These are phyloP conservation scores for Trypanosoma caninum DNA, from an alignment of 208 protist genomes.

Conservation along the genomic window DNA sequence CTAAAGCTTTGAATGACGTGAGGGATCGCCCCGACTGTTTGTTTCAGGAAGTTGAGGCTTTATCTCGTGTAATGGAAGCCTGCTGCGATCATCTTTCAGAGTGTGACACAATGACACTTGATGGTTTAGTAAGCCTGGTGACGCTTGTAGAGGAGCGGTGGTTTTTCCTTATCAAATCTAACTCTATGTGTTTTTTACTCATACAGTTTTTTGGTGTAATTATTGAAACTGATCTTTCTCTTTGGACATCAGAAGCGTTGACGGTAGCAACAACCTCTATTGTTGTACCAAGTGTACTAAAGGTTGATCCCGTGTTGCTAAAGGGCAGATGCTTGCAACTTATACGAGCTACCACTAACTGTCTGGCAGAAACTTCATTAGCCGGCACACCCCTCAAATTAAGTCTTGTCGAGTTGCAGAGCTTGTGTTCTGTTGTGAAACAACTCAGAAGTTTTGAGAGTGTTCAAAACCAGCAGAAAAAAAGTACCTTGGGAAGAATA, in stretches of 20 bases:
- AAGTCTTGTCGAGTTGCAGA: slow-evolving; percentile 11
- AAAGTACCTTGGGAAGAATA: not conserved
- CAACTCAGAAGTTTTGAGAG: slow-evolving; percentile 13
- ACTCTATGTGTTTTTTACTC: slow-evolving; percentile 33
- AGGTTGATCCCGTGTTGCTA: slow-evolving; percentile 10
- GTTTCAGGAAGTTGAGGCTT: slow-evolving; percentile 21
- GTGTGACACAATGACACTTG: slow-evolving; percentile 23
- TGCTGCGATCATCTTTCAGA: slow-evolving; percentile 37
- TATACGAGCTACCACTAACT: not conserved
- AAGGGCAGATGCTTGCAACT: slow-evolving; percentile 16
- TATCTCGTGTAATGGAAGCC: slow-evolving; percentile 66
- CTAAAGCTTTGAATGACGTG: not conserved
- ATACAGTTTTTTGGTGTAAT: slow-evolving; percentile 49
- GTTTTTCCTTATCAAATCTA: slow-evolving; percentile 27
- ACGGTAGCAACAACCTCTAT: no score
- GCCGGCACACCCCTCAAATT: not conserved
- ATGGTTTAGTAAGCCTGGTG: slow-evolving; percentile 39
- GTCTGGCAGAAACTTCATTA: not conserved
- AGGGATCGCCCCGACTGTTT: slow-evolving; percentile 10
- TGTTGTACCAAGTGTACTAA: slow-evolving; percentile 10
- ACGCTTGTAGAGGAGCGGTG: slow-evolving; percentile 39
- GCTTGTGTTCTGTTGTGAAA: slow-evolving; percentile 8
- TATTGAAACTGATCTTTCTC: slow-evolving; percentile 23
- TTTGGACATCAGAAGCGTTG: not conserved
- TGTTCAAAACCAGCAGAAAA: not conserved